A percentile compares a stretch with the other conserved stretches of the same genome.
Conservation (phyloP, 495 filamentous ascomycete genomes). For the Annulohypoxylon maeteangense region DNA sequence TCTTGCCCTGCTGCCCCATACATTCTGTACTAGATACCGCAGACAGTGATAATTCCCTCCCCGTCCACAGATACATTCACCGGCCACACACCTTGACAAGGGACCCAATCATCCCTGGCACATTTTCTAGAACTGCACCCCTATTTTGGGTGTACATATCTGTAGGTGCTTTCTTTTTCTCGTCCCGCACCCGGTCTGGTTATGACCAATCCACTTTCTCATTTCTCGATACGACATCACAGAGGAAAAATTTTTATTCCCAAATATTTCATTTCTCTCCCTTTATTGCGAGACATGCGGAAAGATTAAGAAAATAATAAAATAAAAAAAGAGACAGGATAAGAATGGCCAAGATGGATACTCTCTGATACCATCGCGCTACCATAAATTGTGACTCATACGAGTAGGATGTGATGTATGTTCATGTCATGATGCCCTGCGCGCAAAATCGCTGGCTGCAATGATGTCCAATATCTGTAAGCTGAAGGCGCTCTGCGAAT, state of each 20-base stretch:
- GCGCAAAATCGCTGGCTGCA: conserved; percentile 51
- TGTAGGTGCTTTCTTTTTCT: conserved; percentile 43
- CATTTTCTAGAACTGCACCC: conserved; percentile 51
- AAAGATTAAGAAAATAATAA: too few species aligned
- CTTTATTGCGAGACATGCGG: conserved; percentile 31
- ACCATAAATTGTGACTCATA: conserved; percentile 51
- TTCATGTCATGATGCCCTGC: conserved; percentile 55
- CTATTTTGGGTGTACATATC: conserved; percentile 35
- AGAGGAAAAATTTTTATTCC: conserved; percentile 49
- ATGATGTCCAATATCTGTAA: conserved; percentile 60
- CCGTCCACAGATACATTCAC: conserved; percentile 41
- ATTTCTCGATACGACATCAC: conserved; percentile 50
- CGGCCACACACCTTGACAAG: conserved; percentile 50
- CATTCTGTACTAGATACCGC: conserved; percentile 9
- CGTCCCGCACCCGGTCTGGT: conserved; percentile 30
- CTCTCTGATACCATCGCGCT: conserved; percentile 33
- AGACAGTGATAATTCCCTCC: conserved; percentile 33
- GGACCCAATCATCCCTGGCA: conserved; percentile 34
- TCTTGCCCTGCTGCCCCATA: conserved; percentile 6
- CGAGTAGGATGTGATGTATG: conserved; percentile 45
- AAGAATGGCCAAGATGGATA: conserved; percentile 23
- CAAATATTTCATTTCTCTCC: conserved; percentile 47
- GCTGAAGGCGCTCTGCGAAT: conserved; percentile 46
- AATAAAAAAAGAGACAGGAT: conserved; percentile 32
- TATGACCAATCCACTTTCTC: conserved; percentile 45